Evolutionary conservation across 2,329 filamentous ascomycete species (phyloP).

Genomic region (Colletotrichum filicis): DNA sequence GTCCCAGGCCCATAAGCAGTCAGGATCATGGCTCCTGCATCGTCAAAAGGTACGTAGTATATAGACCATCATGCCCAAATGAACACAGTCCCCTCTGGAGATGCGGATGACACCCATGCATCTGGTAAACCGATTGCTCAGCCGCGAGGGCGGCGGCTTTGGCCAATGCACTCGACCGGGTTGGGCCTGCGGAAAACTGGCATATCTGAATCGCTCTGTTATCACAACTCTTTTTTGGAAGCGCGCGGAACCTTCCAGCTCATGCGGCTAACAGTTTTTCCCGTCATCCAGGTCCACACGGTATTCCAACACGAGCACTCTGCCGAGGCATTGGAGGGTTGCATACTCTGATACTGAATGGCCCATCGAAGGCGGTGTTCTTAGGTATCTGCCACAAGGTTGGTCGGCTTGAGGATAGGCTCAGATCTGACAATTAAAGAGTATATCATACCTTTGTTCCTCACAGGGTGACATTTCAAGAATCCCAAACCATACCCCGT

Average conservation of each 20-base stretch:
- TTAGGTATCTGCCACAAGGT: neutral
- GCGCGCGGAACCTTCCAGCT: constrained; percentile 23
- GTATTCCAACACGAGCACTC: neutral
- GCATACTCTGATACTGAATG: neutral
- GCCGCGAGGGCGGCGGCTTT: constrained; percentile 31
- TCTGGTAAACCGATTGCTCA: constrained; percentile 38
- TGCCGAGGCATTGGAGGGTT: neutral
- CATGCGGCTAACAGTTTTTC: constrained; percentile 13
- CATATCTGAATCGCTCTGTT: constrained; percentile 34
- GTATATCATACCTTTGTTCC: neutral
- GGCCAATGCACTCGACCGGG: constrained; percentile 31
- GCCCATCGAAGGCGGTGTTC: no score
- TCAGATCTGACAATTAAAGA: no score
- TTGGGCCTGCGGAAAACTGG: constrained; percentile 36
- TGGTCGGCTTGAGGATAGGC: neutral
- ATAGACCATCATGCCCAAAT: neutral
- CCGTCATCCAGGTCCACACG: constrained; percentile 21
- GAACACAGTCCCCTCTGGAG: neutral
- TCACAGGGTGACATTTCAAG: neutral
- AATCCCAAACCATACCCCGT: neutral
- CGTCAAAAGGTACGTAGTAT: constrained; percentile 16
- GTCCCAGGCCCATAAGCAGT: no score
- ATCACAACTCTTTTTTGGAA: constrained; percentile 12
- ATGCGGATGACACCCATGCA: constrained; percentile 31
- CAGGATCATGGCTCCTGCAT: neutral